A percentile compares a stretch with the other conserved stretches of the same genome.
Conservation (phyloP, 768 basidiomycete genomes). For the Mycena floridula region DNA sequence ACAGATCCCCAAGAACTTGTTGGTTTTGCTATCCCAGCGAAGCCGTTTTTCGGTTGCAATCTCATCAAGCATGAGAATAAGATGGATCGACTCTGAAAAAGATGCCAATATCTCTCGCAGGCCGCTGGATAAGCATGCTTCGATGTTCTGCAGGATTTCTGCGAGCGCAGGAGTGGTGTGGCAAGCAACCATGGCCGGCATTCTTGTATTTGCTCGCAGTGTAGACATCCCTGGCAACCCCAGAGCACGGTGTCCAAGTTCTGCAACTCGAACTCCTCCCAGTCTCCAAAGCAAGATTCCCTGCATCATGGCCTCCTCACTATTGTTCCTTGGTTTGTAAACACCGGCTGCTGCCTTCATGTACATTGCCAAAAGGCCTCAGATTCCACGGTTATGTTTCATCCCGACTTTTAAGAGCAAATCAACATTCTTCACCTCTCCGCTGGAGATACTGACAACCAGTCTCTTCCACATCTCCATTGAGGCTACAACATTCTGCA, state of each 20-base stretch:
- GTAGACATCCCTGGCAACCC: background rate
- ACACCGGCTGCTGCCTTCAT: no score
- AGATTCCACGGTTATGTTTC: no score
- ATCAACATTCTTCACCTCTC: no score
- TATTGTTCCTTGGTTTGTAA: no score
- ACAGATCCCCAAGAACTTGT: slow-evolving; percentile 21
- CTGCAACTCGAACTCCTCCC: background rate
- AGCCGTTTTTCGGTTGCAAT: slow-evolving; percentile 18
- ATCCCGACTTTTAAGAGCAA: no score
- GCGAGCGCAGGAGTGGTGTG: background rate
- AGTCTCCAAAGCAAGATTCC: background rate
- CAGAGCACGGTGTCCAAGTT: background rate
- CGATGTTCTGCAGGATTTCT: background rate
- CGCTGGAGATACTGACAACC: no score
- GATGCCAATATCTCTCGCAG: slow-evolving; percentile 4
- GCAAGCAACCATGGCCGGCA: background rate
- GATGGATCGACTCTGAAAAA: slow-evolving; percentile 9
- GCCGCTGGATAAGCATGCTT: background rate
- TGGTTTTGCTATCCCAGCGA: slow-evolving; percentile 18
- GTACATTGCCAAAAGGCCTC: no score
- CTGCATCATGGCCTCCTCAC: no score
- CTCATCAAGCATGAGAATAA: slow-evolving; percentile 24
- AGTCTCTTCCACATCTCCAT: no score
- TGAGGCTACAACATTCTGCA: no score
- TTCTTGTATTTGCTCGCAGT: background rate